Evolutionary conservation across 2,329 filamentous ascomycete genomes (phyloP).

Genomic region (Biscogniauxia marginata): DNA sequence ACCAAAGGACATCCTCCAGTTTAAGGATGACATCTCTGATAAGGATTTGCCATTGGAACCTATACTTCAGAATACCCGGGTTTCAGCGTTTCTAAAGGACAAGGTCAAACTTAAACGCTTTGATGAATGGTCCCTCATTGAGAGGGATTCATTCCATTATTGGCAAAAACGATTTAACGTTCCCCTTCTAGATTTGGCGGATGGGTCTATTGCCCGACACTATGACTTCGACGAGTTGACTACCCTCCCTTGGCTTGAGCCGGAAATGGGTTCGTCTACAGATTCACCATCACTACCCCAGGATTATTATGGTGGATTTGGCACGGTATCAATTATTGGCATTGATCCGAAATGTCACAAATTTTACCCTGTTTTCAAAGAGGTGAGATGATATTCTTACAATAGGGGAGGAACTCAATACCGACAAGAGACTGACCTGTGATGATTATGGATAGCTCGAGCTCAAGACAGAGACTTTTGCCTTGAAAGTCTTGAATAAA

Average conservation of each 20-base stretch:
- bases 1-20: not conserved
- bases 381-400: not conserved
- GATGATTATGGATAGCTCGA: not conserved
- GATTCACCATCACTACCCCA: too few species aligned
- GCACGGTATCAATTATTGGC: conserved; percentile 6
- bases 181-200: too few species aligned
- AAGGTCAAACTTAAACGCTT: not conserved
- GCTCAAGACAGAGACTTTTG: not conserved
- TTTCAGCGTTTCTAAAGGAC: not conserved
- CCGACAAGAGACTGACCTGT: not conserved
- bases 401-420: too few species aligned
- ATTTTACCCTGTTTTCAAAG: not conserved
- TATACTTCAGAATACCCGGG: not conserved
- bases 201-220: too few species aligned
- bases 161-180: too few species aligned
- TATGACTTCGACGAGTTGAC: too few species aligned
- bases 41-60: not conserved
- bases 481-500: not conserved
- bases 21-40: not conserved
- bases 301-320: not conserved
- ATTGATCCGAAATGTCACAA: conserved; percentile 8
- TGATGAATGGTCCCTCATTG: not conserved
- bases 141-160: too few species aligned
- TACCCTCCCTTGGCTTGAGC: too few species aligned
- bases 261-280: too few species aligned